phyloP scores from a whole-genome alignment of 2,329 filamentous ascomycete species.

The Trichoderma sp. region DNA sequence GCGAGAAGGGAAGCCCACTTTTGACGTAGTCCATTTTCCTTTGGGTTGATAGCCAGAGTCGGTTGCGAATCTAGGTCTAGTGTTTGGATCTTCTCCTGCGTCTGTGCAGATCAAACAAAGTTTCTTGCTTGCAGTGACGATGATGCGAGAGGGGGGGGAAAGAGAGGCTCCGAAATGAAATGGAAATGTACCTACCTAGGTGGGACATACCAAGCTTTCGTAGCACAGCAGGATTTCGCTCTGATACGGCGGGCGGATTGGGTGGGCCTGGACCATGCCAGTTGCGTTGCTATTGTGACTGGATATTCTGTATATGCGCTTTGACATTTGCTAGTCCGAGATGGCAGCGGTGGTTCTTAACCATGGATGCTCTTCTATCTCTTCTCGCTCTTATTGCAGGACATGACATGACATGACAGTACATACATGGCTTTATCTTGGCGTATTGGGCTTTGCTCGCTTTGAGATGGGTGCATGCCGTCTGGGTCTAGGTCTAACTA shows the following conservation, averaged over 20 bases:
- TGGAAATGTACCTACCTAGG: neutral
- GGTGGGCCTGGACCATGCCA: slow-evolving; percentile 1
- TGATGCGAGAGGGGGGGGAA: neutral
- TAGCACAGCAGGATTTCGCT: neutral
- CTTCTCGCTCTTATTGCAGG: neutral
- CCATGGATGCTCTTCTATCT: neutral
- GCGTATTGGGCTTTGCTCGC: slow-evolving; percentile 17
- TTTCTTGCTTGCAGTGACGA: neutral
- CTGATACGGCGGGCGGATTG: neutral
- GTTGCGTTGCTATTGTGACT: neutral
- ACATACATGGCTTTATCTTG: neutral
- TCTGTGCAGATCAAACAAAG: neutral
- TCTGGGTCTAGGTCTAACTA: neutral
- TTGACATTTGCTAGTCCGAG: neutral
- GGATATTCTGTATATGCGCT: neutral
- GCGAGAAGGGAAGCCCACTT: neutral
- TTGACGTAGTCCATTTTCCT: slow-evolving; percentile 11
- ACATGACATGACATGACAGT: neutral
- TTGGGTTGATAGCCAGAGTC: neutral
- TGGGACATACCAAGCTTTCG: neutral
- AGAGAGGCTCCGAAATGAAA: neutral
- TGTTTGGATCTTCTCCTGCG: slow-evolving; percentile 1
- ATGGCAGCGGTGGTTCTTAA: neutral
- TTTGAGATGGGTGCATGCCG: slow-evolving; percentile 18
- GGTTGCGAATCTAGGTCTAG: neutral